These are phyloP conservation scores for Flaveria ramosissima DNA, from an alignment of 129 eudicot species.

Conservation along the genomic window DNA sequence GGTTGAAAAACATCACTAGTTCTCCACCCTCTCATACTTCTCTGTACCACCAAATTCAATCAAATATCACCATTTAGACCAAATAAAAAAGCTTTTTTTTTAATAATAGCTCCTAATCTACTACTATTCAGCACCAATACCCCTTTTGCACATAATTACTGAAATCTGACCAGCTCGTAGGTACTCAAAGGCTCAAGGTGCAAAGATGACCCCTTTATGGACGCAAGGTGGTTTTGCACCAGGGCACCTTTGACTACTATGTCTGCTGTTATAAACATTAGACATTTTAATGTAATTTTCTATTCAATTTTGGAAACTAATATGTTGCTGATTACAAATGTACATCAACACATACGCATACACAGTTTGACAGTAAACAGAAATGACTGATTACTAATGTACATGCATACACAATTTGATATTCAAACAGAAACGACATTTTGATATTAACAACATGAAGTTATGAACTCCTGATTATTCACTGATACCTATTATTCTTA, in stretches of 20 bases:
- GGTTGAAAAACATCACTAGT: slow-evolving; percentile 53
- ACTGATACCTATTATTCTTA: background rate
- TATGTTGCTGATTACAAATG: background rate
- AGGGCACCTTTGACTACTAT: too few relatives aligned
- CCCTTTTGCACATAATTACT: slow-evolving; percentile 10
- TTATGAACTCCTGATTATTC: background rate
- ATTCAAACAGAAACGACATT: background rate
- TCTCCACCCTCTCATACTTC: slow-evolving; percentile 59
- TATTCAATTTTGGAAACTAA: background rate
- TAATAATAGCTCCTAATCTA: too few relatives aligned
- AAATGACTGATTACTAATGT: background rate
- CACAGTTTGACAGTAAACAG: slow-evolving; percentile 9
- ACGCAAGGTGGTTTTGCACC: too few relatives aligned
- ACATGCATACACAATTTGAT: slow-evolving; percentile 6
- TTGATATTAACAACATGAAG: background rate
- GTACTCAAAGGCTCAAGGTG: too few relatives aligned
- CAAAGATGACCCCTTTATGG: too few relatives aligned
- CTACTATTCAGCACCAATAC: background rate
- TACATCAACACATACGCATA: background rate
- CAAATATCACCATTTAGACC: slow-evolving; percentile 24
- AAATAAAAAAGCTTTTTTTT: background rate
- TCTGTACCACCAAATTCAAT: slow-evolving; percentile 42
- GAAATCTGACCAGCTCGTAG: background rate
- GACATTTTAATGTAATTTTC: background rate
- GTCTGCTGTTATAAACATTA: background rate